Evolutionary conservation across 2,329 filamentous ascomycete species (phyloP), one percentile per base, ranked within the genome.

Genomic region (Aureobasidium lini): DNA sequence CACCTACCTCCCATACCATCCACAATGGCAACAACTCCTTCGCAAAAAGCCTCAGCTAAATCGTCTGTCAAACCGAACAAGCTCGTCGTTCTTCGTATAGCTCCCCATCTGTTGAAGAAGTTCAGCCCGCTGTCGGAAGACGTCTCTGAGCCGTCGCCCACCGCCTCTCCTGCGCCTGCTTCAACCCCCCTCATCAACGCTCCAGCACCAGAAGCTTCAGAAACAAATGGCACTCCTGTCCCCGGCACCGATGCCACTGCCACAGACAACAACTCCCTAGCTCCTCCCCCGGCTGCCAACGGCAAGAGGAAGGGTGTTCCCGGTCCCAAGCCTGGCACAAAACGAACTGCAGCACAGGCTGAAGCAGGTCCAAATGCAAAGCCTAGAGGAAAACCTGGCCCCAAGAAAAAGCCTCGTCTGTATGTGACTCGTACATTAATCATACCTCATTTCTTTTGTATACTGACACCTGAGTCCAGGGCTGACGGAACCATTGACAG

Each of bases 321-420:
- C 72, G 83, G 87, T 64, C 82, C 84, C 23, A 87, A 88, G 66
- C 79, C 83, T 40, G 83, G 80, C 59, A 79, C 78, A 61, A 87
- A 88, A 75, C 79, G 84, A 70, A 74, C 75, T 61, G 75, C 73
- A 68, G 78, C 71, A 61, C 68, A 70, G 29, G 68, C 70, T 5
- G 89, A 92, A 64, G 79, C 78, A 36, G 70, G 77, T 29, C 79
- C 86, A n/a, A 56, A 56, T 56, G 52, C 52, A 37, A 91, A 89
- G 73, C 79, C 86, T 58, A 80, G 89, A 71, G 88, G 88, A 70
- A 95, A 95, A 77, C 93, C 94, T 6, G 93, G 93, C 6, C 93
- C 93, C 0, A 97, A 96, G 83, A 96, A 96, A 84, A 96, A 95
- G 78, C 86, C 89, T 65, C 86, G 88, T 80, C 76, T 96, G 93